Base-by-base conservation (phyloP, 1,139 yeast species). In the Suhomyces ambrosiae region DNA sequence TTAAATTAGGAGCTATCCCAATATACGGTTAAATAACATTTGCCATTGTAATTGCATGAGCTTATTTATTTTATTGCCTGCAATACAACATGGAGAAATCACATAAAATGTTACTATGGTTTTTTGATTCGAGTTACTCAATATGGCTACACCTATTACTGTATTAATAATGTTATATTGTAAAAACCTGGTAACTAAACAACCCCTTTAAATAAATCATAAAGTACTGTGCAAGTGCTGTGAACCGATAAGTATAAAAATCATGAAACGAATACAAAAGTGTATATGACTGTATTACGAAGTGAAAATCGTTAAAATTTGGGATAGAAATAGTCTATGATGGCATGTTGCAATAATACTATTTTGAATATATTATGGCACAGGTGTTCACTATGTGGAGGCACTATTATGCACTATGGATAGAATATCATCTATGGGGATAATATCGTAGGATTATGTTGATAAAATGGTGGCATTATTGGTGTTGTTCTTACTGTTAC, bases 391-490 rank as follows among this genome's bases (percentile, higher is more conserved):
- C n/a, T n/a, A n/a, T n/a, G n/a, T n/a, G n/a, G n/a, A n/a, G n/a
- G n/a, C n/a, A n/a, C n/a, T n/a, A n/a, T n/a, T n/a, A n/a, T n/a
- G n/a, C n/a, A n/a, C n/a, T n/a, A n/a, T n/a, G 30, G 28, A 32
- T 28, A 22, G 37, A 18, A 18, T 18, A 18, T 18, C 7, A 18
- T 34, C 37, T 29, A 32, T 36, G 30, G 26, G 17, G 23, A 27
- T 21, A 30, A 21, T 21, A n/a, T 26, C 7, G 16, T 24, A 26
- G 11, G 17, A 27, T 33, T 37, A 45, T n/a, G 45, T 42, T n/a
- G 46, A 39, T 26, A 45, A 38, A n/a, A 45, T 35, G 23, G 49
- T 25, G 12, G 47, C 47, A 16, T 33, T 37, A 37, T 28, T 38
- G 30, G 30, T 33, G 27, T 41, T 34, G 32, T 35, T 40, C 27